Percentiles rank a stretch among this genome's conserved stretches.
Conservation (phyloP, 768 basidiomycete genomes). For the Pulveroboletus sp. region DNA sequence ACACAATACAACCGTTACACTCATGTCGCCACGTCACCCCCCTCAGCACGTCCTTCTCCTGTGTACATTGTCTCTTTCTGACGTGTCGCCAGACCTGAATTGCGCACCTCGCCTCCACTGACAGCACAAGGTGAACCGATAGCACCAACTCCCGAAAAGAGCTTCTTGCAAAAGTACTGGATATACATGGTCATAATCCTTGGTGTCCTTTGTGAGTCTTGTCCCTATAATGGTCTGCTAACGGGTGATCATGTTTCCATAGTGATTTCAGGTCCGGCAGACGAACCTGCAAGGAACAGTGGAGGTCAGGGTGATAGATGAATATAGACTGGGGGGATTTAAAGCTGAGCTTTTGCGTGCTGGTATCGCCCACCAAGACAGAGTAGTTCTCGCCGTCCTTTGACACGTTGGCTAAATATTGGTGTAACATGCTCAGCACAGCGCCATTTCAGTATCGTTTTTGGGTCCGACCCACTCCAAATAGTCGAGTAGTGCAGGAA, state of each 20-base stretch:
- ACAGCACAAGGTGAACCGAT: constrained; percentile 63
- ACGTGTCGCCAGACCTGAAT: constrained; percentile 48
- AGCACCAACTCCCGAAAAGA: constrained; percentile 59
- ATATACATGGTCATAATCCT: constrained; percentile 64
- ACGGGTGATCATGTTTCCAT: not conserved
- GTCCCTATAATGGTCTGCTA: not conserved
- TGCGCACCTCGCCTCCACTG: constrained; percentile 63
- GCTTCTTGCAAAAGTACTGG: constrained; percentile 90
- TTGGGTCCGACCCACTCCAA: not conserved
- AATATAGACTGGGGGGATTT: not conserved
- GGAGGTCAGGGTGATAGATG: constrained; percentile 25
- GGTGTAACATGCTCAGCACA: constrained; percentile 11
- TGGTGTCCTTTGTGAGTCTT: constrained; percentile 52
- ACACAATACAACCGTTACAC: constrained; percentile 49
- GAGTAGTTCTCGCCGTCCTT: constrained; percentile 1
- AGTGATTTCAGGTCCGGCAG: constrained; percentile 30
- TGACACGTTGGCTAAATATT: constrained; percentile 16
- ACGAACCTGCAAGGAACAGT: constrained; percentile 21
- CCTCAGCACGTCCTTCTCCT: constrained; percentile 45
- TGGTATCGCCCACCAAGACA: not conserved
- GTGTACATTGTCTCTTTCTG: not conserved
- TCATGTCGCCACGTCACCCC: constrained; percentile 45
- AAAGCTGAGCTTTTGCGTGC: not conserved
- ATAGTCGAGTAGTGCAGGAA: not conserved
- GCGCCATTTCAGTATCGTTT: not conserved